Conservation (phyloP, 192 early-diverging fungal genomes). For the Podila minutissima region DNA sequence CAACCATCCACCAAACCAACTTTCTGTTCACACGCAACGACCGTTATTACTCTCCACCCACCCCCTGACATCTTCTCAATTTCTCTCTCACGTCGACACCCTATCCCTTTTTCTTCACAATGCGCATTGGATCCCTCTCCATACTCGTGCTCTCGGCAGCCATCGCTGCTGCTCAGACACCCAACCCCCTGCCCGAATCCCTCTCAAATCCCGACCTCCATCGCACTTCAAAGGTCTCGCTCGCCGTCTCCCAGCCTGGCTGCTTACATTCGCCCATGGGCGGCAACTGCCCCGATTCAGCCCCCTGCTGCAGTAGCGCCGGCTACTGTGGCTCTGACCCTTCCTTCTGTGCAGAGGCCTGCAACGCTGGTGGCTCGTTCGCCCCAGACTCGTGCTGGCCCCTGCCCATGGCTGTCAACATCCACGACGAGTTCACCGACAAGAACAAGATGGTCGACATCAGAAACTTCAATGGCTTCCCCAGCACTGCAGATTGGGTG, state of each 20-base stretch:
- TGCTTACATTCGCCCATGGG: constrained; percentile 32
- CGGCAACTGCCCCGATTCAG: constrained; percentile 20
- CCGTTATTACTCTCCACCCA: background rate
- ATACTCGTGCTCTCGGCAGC: constrained; percentile 19
- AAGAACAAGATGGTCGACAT: constrained; percentile 21
- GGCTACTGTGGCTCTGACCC: constrained; percentile 46
- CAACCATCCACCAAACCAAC: background rate
- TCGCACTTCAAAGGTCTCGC: constrained; percentile 5
- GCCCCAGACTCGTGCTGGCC: constrained; percentile 48
- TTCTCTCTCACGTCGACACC: background rate
- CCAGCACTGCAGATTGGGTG: constrained; percentile 43
- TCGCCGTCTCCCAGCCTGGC: constrained; percentile 1
- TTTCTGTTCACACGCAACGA: constrained; percentile 1
- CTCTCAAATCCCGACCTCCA: constrained; percentile 19
- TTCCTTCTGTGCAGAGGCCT: constrained; percentile 35
- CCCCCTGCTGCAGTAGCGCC: constrained; percentile 35
- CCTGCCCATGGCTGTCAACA: constrained; percentile 25
- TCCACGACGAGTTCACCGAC: constrained; percentile 42
- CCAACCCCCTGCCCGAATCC: constrained; percentile 6
- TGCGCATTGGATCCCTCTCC: constrained; percentile 16
- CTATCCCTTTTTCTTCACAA: background rate
- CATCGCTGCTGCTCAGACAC: constrained; percentile 12
- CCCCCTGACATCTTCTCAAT: background rate
- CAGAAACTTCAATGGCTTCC: constrained; percentile 30
- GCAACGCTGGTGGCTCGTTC: constrained; percentile 21